phyloP scores from a whole-genome alignment of 139 green algal genomes.

The Coelastrella sp. region DNA sequence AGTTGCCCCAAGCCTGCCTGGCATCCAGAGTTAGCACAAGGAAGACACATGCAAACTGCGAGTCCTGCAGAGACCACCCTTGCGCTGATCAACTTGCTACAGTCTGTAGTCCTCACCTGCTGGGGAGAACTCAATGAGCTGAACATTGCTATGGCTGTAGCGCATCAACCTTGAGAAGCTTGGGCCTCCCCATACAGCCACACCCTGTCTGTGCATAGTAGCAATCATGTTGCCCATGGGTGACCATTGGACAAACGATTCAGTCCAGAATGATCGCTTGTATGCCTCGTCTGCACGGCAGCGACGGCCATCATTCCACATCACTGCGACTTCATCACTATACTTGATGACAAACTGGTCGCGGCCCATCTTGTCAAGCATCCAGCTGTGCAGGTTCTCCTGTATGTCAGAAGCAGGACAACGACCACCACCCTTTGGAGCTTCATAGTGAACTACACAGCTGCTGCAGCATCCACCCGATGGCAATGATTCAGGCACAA shows the following conservation, averaged over 20 bases:
- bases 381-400: slow-evolving; percentile 90
- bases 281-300: slow-evolving; percentile 67
- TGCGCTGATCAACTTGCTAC: background rate
- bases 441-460: background rate
- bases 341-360: slow-evolving; percentile 96
- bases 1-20: no score
- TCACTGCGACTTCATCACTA: slow-evolving; percentile 78
- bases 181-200: slow-evolving; percentile 92
- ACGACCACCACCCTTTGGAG: background rate
- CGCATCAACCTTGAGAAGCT: slow-evolving; percentile 71
- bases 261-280: slow-evolving; percentile 89
- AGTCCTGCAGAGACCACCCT: no score
- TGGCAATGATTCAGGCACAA: no score
- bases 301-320: slow-evolving; percentile 86
- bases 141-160: slow-evolving; percentile 64
- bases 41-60: no score
- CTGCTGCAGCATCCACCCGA: background rate
- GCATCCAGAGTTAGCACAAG: no score
- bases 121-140: slow-evolving; percentile 90
- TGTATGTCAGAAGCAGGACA: slow-evolving; percentile 41
- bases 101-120: no score
- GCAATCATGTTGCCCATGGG: slow-evolving; percentile 85
- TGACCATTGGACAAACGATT: slow-evolving; percentile 95
- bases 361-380: slow-evolving; percentile 90
- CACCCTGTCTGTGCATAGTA: slow-evolving; percentile 92